phyloP scores from a whole-genome alignment of 169 alveolate species.

The Plasmodium adleri region DNA sequence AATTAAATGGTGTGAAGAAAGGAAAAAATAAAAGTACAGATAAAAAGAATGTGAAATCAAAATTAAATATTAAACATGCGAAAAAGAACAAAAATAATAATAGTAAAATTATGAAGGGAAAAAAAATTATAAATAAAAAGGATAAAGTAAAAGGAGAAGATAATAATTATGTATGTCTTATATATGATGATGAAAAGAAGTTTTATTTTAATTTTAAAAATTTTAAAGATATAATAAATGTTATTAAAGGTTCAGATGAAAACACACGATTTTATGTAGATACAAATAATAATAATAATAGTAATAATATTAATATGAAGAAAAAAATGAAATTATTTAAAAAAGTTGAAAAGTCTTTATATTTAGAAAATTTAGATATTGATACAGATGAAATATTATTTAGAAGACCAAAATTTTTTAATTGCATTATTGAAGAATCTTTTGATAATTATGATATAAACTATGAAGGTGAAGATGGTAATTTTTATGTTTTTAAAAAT shows the following conservation, averaged over 20 bases:
- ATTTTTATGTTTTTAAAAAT: constrained; percentile 18
- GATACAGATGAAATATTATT: constrained; percentile 59
- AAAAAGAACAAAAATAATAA: constrained; percentile 1
- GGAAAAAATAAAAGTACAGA: background rate
- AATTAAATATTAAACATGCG: background rate
- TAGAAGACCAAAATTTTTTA: constrained; percentile 72
- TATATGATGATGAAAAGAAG: constrained; percentile 49
- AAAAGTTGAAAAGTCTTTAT: constrained; percentile 42
- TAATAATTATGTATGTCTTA: constrained; percentile 35
- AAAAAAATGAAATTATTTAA: constrained; percentile 46
- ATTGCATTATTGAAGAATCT: constrained; percentile 46
- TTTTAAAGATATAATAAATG: constrained; percentile 41
- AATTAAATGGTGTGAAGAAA: constrained; percentile 4
- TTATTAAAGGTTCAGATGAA: constrained; percentile 57
- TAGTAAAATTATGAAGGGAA: background rate
- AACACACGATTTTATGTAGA: constrained; percentile 41
- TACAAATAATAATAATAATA: constrained; percentile 15
- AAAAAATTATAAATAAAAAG: background rate
- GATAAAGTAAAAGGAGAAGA: constrained; percentile 22
- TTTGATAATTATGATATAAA: constrained; percentile 30
- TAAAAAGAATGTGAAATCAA: background rate
- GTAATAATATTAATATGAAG: constrained; percentile 22
- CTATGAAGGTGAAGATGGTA: constrained; percentile 57
- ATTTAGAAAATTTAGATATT: constrained; percentile 60
- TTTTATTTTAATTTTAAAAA: constrained; percentile 35